Percentiles rank a stretch among this genome's conserved stretches.
Conservation (phyloP, 108 stramenopile genomes). For the Fistulifera solaris region DNA sequence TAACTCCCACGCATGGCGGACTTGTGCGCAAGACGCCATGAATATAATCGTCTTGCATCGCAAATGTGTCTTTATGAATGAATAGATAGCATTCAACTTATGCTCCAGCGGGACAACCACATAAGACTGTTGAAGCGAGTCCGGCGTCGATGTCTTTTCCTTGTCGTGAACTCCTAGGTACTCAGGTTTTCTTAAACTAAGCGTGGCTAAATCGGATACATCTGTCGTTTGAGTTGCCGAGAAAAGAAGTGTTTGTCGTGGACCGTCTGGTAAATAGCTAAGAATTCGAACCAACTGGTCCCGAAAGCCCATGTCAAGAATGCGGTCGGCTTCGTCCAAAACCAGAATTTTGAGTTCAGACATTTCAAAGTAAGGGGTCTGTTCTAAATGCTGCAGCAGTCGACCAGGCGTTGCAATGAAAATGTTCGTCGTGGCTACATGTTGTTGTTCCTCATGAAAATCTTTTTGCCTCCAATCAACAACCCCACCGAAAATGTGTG, state of each 20-base stretch:
- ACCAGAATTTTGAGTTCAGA: conserved; percentile 84
- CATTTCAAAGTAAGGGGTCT: conserved; percentile 91
- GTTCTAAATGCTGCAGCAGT: conserved; percentile 96
- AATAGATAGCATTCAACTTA: conserved; percentile 93
- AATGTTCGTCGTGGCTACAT: conserved; percentile 82
- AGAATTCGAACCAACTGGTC: conserved; percentile 89
- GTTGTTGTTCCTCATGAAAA: conserved; percentile 82
- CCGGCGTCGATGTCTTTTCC: conserved; percentile 74
- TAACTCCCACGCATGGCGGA: conserved; percentile 85
- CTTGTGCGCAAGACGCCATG: conserved; percentile 93
- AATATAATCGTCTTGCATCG: conserved; percentile 95
- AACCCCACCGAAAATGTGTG: conserved; percentile 92
- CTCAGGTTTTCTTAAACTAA: conserved; percentile 83
- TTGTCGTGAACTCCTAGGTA: conserved; percentile 96
- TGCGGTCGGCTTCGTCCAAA: conserved; percentile 97
- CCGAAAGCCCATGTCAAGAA: conserved; percentile 97
- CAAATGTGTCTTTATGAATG: conserved; percentile 94
- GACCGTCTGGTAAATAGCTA: conserved; percentile 72
- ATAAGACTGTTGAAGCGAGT: conserved; percentile 78
- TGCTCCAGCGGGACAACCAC: conserved; percentile 81
- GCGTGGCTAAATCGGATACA: conserved; percentile 92
- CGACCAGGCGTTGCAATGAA: conserved; percentile 95
- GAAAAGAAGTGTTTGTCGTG: conserved; percentile 95
- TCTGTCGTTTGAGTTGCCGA: conserved; percentile 97
- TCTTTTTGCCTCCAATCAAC: conserved; percentile 96